Evolutionary conservation across 176 grass and related monocot species (phyloP).

Genomic region (Areca catechu): DNA sequence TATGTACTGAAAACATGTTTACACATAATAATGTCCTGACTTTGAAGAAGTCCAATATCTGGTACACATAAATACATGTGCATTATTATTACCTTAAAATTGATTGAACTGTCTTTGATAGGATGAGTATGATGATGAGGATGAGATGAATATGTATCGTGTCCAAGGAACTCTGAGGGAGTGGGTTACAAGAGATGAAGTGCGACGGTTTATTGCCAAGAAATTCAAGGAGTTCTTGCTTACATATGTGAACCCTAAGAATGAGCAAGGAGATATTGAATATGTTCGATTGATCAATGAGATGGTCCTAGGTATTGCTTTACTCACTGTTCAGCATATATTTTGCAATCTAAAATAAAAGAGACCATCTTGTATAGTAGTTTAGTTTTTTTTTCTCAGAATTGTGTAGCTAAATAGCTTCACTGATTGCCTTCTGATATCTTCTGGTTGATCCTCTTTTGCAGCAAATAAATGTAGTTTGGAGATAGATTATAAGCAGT

Average conservation of each 20-base stretch:
- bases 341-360: too few relatives aligned
- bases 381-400: too few relatives aligned
- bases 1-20: too few relatives aligned
- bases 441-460: neutral
- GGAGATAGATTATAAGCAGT: slow-evolving; percentile 95
- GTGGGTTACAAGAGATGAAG: slow-evolving; percentile 97
- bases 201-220: slow-evolving; percentile 87
- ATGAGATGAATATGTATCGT: slow-evolving; percentile 93
- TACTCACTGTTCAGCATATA: neutral
- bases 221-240: slow-evolving; percentile 99
- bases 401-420: too few relatives aligned
- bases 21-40: too few relatives aligned
- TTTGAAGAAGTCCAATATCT: too few relatives aligned
- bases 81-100: neutral
- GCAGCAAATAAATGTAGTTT: slow-evolving; percentile 91
- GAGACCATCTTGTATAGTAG: too few relatives aligned
- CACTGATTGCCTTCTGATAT: too few relatives aligned
- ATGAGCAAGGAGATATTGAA: slow-evolving; percentile 88
- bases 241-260: slow-evolving; percentile 93
- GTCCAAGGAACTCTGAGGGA: slow-evolving; percentile 90
- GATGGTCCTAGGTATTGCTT: slow-evolving; percentile 81
- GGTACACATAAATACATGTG: too few relatives aligned
- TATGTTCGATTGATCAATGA: slow-evolving; percentile 90
- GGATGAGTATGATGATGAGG: slow-evolving; percentile 98
- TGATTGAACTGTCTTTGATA: slow-evolving; percentile 21